Evolutionary conservation across 345 rosid species (phyloP).

Genomic region (Eucalyptus curtisii): DNA sequence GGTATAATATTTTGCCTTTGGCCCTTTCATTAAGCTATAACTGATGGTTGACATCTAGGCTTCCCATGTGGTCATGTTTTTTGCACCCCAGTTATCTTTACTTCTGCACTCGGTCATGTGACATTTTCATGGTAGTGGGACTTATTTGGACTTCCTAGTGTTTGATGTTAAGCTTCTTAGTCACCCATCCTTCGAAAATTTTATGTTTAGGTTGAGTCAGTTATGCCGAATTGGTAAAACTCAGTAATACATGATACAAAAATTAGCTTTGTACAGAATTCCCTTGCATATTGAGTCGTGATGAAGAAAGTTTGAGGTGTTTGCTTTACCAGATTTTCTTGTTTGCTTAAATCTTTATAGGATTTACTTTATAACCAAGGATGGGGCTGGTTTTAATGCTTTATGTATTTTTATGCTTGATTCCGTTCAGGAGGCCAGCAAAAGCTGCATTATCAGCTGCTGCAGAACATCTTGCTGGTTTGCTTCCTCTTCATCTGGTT

Average conservation of each 20-base stretch:
- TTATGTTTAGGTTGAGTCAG: neutral
- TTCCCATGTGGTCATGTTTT: neutral
- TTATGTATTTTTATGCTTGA: neutral
- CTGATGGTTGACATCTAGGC: neutral
- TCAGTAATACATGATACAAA: neutral
- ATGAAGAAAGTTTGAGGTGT: neutral
- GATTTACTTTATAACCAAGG: neutral
- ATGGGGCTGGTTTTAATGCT: neutral
- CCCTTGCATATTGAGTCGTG: neutral
- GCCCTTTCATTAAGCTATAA: neutral
- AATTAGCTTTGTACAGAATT: neutral
- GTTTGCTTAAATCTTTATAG: neutral
- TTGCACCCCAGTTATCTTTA: neutral
- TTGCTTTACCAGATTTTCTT: neutral
- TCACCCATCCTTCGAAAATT: neutral
- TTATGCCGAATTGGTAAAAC: neutral
- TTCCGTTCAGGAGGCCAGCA: slow-evolving; percentile 54
- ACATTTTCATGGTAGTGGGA: neutral
- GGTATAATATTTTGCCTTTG: slow-evolving; percentile 22
- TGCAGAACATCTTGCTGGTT: slow-evolving; percentile 92
- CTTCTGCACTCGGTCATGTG: neutral
- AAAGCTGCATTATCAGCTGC: slow-evolving; percentile 91
- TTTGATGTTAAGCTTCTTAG: neutral
- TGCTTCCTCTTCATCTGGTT: slow-evolving; percentile 93
- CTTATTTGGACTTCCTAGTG: neutral